Percentiles rank a stretch among this genome's conserved stretches.
Conservation (phyloP, 176 grass and related monocot species). For the Phoenix dactylifera region DNA sequence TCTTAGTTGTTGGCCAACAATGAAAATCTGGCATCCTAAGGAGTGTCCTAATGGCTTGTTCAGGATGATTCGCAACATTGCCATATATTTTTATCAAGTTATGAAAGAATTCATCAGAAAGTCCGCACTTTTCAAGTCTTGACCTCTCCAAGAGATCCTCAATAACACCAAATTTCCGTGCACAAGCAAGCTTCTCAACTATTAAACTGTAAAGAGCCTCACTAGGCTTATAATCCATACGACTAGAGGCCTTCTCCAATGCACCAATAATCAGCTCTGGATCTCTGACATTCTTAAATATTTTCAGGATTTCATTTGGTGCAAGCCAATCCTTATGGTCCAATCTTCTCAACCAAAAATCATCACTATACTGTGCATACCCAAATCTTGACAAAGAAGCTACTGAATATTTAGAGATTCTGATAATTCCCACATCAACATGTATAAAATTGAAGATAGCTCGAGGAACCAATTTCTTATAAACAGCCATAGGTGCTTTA, state of each 20-base stretch:
- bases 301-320: conserved; percentile 74
- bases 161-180: conserved; percentile 56
- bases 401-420: conserved; percentile 6
- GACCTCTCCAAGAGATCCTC: conserved; percentile 49
- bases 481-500: background rate
- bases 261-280: conserved; percentile 33
- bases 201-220: conserved; percentile 67
- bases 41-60: conserved; percentile 62
- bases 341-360: conserved; percentile 52
- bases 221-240: conserved; percentile 64
- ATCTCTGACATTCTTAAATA: conserved; percentile 49
- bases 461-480: background rate
- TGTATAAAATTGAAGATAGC: background rate
- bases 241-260: conserved; percentile 36
- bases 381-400: background rate
- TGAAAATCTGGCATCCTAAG: conserved; percentile 46
- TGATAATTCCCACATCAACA: background rate
- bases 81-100: conserved; percentile 88
- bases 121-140: conserved; percentile 35
- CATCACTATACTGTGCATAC: conserved; percentile 17
- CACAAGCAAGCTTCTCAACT: conserved; percentile 53
- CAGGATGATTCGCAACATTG: conserved; percentile 57
- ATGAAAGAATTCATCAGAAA: conserved; percentile 75
- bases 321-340: conserved; percentile 89
- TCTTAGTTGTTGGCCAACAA: conserved; percentile 63